Percentiles rank a stretch among this genome's conserved stretches.
phyloP scores from a whole-genome alignment of 495 filamentous ascomycete species.

The Aspergillus hancockii region DNA sequence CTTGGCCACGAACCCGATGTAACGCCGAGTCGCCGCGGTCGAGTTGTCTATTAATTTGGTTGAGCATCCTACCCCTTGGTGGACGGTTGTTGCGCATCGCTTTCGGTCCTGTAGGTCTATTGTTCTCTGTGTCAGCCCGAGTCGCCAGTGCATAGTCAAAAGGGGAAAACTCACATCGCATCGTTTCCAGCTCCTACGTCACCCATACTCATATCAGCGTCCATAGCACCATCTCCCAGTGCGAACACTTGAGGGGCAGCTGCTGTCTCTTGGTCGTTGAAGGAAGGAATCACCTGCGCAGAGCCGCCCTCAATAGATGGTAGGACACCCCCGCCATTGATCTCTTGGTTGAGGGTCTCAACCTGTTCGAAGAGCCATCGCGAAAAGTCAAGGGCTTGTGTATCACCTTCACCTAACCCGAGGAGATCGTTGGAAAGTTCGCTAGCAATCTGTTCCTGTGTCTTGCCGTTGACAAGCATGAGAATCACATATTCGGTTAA shows the following conservation, averaged over 20 bases:
- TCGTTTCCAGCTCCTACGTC: conserved; percentile 53
- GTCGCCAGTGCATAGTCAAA: conserved; percentile 12
- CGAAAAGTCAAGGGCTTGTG: conserved; percentile 79
- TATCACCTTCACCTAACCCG: conserved; percentile 77
- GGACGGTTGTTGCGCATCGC: conserved; percentile 79
- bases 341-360: conserved; percentile 62
- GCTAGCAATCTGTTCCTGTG: conserved; percentile 80
- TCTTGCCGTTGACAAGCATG: conserved; percentile 95
- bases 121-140: conserved; percentile 19
- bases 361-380: conserved; percentile 90
- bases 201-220: conserved; percentile 80
- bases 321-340: conserved; percentile 47
- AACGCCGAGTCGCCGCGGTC: conserved; percentile 76
- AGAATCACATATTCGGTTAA: conserved; percentile 94
- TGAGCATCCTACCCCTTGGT: conserved; percentile 71
- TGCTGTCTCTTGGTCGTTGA: conserved; percentile 28
- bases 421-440: conserved; percentile 90
- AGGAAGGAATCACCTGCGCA: conserved; percentile 38
- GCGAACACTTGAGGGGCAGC: conserved; percentile 22
- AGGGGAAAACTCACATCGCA: conserved; percentile 65
- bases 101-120: conserved; percentile 89
- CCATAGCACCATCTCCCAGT: conserved; percentile 34
- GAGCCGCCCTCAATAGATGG: conserved; percentile 20
- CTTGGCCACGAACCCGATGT: conserved; percentile 75
- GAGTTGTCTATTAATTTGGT: conserved; percentile 85